phyloP scores from a whole-genome alignment of 1,139 yeast species.

The Meyerozyma sp. region DNA sequence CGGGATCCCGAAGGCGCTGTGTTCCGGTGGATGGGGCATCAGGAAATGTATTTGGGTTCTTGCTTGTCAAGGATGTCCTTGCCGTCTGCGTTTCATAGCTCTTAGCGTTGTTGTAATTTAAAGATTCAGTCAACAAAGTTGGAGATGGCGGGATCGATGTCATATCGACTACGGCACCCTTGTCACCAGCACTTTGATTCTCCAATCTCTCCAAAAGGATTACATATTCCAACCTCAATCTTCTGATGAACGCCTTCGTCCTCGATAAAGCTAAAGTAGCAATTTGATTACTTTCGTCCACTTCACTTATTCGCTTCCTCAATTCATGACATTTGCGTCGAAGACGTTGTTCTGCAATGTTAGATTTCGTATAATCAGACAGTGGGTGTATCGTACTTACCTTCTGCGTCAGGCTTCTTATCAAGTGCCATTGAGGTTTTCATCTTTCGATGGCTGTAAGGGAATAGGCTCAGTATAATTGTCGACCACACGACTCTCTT shows the following conservation, averaged over 20 bases:
- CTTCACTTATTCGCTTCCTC: constrained; percentile 63
- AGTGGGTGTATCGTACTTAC: not conserved
- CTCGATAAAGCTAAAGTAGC: constrained; percentile 75
- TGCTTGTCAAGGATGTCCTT: constrained; percentile 19
- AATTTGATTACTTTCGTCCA: constrained; percentile 76
- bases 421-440: not conserved
- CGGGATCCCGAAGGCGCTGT: constrained; percentile 61
- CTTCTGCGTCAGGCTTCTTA: not conserved
- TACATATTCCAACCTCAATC: constrained; percentile 79
- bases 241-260: constrained; percentile 69
- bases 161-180: constrained; percentile 36
- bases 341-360: constrained; percentile 31
- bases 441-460: not conserved
- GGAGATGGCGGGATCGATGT: constrained; percentile 40
- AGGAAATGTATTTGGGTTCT: constrained; percentile 12
- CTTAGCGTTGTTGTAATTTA: constrained; percentile 16
- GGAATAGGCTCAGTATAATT: not conserved
- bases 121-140: constrained; percentile 27
- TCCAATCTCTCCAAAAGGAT: constrained; percentile 66
- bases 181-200: constrained; percentile 32
- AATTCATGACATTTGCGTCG: constrained; percentile 68
- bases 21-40: constrained; percentile 15
- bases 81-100: constrained; percentile 6
- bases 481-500: not conserved
- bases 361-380: not conserved